Percentiles rank a stretch among this genome's conserved stretches.
These are phyloP conservation scores for Cardamine occulta DNA, from an alignment of 345 rosid species.

Conservation along the genomic window DNA sequence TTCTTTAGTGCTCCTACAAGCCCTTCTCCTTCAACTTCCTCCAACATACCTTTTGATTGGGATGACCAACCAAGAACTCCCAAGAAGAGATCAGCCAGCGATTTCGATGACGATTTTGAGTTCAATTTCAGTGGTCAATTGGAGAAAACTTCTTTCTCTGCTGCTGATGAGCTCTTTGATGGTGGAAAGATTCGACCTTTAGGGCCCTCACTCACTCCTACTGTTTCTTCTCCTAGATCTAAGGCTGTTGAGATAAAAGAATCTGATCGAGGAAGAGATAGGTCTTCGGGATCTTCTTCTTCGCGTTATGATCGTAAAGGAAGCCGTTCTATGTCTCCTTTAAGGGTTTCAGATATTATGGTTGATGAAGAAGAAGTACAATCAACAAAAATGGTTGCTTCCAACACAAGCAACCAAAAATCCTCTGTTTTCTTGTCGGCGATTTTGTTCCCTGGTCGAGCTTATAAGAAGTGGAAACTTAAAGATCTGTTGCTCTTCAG, in stretches of 20 bases:
- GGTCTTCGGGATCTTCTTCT: constrained; percentile 38
- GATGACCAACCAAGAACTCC: constrained; percentile 37
- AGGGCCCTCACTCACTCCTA: constrained; percentile 47
- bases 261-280: constrained; percentile 46
- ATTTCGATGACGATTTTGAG: constrained; percentile 61
- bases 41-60: constrained; percentile 33
- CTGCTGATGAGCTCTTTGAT: constrained; percentile 91
- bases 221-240: constrained; percentile 52
- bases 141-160: constrained; percentile 59
- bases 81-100: constrained; percentile 37
- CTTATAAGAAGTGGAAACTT: constrained; percentile 77
- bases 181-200: constrained; percentile 85
- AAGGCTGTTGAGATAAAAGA: constrained; percentile 42
- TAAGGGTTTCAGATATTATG: constrained; percentile 69
- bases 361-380: constrained; percentile 50
- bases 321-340: constrained; percentile 77
- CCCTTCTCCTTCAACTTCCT: constrained; percentile 54
- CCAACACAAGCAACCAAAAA: constrained; percentile 45
- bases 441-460: constrained; percentile 57
- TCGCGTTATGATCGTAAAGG: constrained; percentile 54
- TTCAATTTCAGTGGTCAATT: constrained; percentile 81
- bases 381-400: constrained; percentile 39
- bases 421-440: constrained; percentile 65
- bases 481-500: constrained; percentile 79
- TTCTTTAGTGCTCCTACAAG: constrained; percentile 70